Conservation (phyloP, 345 rosid genomes). For the Hirschfeldia incana region DNA sequence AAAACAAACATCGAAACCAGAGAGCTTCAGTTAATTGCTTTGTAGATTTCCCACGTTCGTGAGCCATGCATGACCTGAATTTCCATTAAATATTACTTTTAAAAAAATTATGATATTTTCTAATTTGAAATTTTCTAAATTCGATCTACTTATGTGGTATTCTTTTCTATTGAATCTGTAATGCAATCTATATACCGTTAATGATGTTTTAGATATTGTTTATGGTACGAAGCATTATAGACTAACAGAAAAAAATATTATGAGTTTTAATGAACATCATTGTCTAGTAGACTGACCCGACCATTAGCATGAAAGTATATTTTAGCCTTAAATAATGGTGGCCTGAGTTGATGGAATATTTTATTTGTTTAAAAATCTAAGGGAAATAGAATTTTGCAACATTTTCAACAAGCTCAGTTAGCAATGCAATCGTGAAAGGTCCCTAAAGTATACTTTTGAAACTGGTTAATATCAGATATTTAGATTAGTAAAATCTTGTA, state of each 20-base stretch:
- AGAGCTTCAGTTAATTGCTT: neutral
- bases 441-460: neutral
- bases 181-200: neutral
- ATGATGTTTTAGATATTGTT: no score
- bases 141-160: no score
- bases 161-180: no score
- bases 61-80: constrained; percentile 38
- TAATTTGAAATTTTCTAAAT: constrained; percentile 1
- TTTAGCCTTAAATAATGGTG: neutral
- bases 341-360: constrained; percentile 1
- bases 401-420: neutral
- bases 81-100: neutral
- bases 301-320: neutral
- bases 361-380: neutral
- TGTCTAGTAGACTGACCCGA: neutral
- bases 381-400: neutral
- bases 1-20: neutral
- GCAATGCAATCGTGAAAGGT: neutral
- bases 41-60: constrained; percentile 26
- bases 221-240: neutral
- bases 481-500: neutral
- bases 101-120: neutral
- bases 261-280: neutral
- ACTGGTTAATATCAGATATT: neutral
- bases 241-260: neutral